Conservation (phyloP, 352 stramenopile species). For the Pythium scleroteichum region DNA sequence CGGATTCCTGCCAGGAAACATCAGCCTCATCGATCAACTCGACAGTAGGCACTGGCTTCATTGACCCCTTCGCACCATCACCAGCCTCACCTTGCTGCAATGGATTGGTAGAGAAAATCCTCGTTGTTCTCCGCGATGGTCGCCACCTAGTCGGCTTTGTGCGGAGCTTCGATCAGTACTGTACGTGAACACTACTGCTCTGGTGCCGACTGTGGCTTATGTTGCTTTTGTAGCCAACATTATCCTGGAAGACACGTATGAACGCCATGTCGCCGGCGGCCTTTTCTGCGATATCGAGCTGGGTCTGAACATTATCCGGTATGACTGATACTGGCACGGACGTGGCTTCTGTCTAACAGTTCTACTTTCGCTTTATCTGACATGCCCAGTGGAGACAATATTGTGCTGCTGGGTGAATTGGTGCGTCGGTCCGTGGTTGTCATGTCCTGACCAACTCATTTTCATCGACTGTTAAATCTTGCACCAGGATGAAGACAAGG, state of each 20-base stretch:
- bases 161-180: constrained; percentile 88
- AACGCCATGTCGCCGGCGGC: constrained; percentile 82
- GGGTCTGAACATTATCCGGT: constrained; percentile 96
- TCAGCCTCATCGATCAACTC: constrained; percentile 82
- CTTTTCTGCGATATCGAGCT: constrained; percentile 96
- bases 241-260: constrained; percentile 95
- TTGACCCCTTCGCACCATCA: neutral
- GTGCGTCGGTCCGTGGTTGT: constrained; percentile 36
- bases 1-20: constrained; percentile 76
- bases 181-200: constrained; percentile 39
- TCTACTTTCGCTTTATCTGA: neutral
- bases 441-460: neutral
- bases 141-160: constrained; percentile 93
- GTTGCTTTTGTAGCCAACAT: constrained; percentile 87
- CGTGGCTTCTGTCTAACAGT: neutral
- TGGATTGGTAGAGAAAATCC: constrained; percentile 70
- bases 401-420: constrained; percentile 84
- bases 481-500: constrained; percentile 73
- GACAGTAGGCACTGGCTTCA: constrained; percentile 50
- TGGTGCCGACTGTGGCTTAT: constrained; percentile 1
- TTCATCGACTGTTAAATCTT: neutral
- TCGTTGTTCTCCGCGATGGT: constrained; percentile 94
- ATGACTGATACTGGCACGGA: neutral
- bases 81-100: neutral
- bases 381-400: constrained; percentile 75